Evolutionary conservation across 257 asterid genomes (phyloP).

Genomic region (Penstemon davidsonii): DNA sequence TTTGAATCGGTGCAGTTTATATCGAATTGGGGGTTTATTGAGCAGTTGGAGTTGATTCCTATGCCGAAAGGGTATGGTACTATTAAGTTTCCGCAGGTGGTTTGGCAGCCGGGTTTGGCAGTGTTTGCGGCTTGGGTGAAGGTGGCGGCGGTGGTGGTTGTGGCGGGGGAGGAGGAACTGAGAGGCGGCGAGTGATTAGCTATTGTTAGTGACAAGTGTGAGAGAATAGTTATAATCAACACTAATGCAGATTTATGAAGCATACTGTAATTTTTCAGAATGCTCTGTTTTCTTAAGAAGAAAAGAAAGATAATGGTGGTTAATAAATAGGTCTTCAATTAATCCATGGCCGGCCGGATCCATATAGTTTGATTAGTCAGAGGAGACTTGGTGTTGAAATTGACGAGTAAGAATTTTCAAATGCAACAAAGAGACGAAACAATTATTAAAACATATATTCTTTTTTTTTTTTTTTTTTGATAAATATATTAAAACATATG

Average conservation of each 20-base stretch:
- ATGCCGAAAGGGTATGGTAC: constrained; percentile 41
- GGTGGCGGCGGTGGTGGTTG: neutral
- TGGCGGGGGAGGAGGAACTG: neutral
- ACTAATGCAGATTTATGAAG: neutral
- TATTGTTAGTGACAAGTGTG: neutral
- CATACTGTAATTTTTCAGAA: neutral
- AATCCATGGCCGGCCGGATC: too few species aligned
- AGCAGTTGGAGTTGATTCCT: constrained; percentile 35
- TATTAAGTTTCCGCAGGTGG: constrained; percentile 36
- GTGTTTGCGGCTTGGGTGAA: constrained; percentile 12
- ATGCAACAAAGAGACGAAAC: too few species aligned
- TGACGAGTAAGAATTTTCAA: too few species aligned
- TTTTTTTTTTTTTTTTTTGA: too few species aligned
- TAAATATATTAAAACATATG: neutral
- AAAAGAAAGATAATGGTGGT: neutral
- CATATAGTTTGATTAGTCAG: too few species aligned
- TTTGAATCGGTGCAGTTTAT: constrained; percentile 27
- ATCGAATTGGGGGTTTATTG: constrained; percentile 27
- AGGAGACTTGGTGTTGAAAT: too few species aligned
- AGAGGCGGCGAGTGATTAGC: constrained; percentile 3
- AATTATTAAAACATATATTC: too few species aligned
- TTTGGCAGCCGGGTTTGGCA: constrained; percentile 30
- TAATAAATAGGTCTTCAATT: too few species aligned
- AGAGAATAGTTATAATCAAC: neutral
- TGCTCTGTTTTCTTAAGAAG: neutral